phyloP scores from a whole-genome alignment of 345 rosid genomes.

The Sisymbrium altissimum region DNA sequence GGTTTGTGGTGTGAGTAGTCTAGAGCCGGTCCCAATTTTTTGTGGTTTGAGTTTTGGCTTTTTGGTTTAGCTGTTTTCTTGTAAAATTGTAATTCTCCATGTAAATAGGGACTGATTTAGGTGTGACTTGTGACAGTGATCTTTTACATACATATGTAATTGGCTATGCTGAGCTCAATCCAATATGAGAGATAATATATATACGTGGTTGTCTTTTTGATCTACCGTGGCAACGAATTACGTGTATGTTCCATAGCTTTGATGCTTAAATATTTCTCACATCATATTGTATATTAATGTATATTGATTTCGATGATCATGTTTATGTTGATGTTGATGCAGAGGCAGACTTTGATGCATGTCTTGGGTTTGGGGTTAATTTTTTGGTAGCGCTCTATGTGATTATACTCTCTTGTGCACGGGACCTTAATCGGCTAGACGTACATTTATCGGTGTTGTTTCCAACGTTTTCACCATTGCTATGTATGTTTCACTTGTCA shows the following conservation, averaged over 20 bases:
- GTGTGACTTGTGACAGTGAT: background rate
- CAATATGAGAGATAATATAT: background rate
- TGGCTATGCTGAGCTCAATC: background rate
- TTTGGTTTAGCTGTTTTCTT: slow-evolving; percentile 1
- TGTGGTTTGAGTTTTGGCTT: background rate
- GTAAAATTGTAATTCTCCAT: background rate
- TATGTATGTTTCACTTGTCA: background rate
- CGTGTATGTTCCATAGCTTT: background rate
- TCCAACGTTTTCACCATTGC: background rate
- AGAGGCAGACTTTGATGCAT: background rate
- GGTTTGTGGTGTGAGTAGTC: slow-evolving; percentile 15
- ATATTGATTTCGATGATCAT: background rate
- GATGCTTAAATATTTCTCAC: background rate
- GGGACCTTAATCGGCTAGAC: background rate
- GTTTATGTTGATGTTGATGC: background rate
- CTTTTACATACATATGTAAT: background rate
- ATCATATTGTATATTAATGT: background rate
- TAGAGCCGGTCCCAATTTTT: slow-evolving; percentile 15
- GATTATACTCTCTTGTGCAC: background rate
- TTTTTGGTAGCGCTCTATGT: background rate
- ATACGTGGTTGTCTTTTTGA: background rate
- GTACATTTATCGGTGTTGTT: background rate
- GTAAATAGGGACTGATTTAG: slow-evolving; percentile 15
- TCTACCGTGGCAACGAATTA: background rate
- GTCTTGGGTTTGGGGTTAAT: background rate